Conservation (phyloP, 163 green algal genomes). For the Chlamydomonas reinhardtii region DNA sequence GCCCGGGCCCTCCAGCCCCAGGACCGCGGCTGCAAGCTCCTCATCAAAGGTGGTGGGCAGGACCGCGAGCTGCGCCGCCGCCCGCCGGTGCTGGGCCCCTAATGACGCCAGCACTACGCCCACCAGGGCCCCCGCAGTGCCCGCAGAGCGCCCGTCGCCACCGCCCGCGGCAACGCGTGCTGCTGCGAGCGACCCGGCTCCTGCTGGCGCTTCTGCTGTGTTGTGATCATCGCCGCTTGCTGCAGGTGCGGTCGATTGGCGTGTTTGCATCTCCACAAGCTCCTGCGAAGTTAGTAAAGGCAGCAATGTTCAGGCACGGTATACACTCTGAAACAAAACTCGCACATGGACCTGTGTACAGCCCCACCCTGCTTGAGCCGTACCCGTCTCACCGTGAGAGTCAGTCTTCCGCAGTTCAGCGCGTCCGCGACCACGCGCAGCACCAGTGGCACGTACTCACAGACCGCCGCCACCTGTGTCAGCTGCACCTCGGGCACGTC, state of each 20-base stretch:
- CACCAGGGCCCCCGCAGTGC: not conserved
- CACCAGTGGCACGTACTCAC: slow-evolving; percentile 27
- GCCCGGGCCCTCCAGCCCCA: not conserved
- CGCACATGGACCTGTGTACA: not conserved
- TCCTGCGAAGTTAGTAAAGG: no score
- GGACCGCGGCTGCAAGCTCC: slow-evolving; percentile 1
- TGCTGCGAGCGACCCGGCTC: not conserved
- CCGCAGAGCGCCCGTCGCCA: not conserved
- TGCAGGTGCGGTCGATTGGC: no score
- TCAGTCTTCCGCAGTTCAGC: not conserved
- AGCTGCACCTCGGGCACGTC: slow-evolving; percentile 12
- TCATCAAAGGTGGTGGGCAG: slow-evolving; percentile 21
- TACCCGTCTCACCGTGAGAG: not conserved
- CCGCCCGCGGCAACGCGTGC: not conserved
- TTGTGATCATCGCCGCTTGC: no score
- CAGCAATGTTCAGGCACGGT: no score
- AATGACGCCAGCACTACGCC: not conserved
- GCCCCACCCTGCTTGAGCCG: no score
- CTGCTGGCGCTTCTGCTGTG: no score
- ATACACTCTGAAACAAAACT: no score
- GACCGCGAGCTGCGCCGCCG: slow-evolving; percentile 2
- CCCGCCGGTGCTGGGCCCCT: not conserved
- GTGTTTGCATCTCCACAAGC: no score
- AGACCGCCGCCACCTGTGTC: not conserved
- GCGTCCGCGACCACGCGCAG: slow-evolving; percentile 26